Base-by-base conservation (phyloP, 768 basidiomycete genomes). In the Boletales sp. region DNA sequence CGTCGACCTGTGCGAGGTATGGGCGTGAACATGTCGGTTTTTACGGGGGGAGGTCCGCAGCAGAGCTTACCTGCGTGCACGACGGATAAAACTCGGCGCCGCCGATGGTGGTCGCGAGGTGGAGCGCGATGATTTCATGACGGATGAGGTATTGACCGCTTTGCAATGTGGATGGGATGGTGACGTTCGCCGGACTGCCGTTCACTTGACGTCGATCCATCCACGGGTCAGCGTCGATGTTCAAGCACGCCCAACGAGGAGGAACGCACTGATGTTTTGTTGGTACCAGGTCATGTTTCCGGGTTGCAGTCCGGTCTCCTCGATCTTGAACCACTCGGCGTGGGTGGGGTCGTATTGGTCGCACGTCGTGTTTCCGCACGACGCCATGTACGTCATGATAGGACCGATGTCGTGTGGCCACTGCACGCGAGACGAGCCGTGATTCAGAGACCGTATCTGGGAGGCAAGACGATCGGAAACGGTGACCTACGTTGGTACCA, bases 61-160 rank as follows among this genome's bases (percentile, higher is more conserved):
- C 2, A 30, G 7, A 27, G 24, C 21, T 24, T 44, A 68, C 66
- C 64, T 80, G 78, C 3, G 77, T 73, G 65, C 89, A 92, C 24
- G 80, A 78, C 0, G 86, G 83, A 64, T 92, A 92, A 68, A 90
- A 91, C 68, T 92, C 89, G 1, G 86, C 88, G 17, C 85, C 86
- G 6, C 82, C 81, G 15, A 60, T 10, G 2, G 59, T 55, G n/a
- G 61, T 72, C 7, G 77, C 87, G 40, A 83, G 74, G 59, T 90
- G 89, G 13, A 90, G 78, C 10, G 84, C 83, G 63, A 90, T 83
- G 66, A 90, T 84, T 63, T 91, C 88, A 64, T 88, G 83, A 1
- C 88, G 85, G 61, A 90, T 65, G 51, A 91, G 72, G 65, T 90
- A 90, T 56, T 84, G 79, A 5, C 89, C 89, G 3, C 84, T 68